Base-by-base conservation (phyloP, 2,329 filamentous ascomycete species). In the Cercospora berteroae region DNA sequence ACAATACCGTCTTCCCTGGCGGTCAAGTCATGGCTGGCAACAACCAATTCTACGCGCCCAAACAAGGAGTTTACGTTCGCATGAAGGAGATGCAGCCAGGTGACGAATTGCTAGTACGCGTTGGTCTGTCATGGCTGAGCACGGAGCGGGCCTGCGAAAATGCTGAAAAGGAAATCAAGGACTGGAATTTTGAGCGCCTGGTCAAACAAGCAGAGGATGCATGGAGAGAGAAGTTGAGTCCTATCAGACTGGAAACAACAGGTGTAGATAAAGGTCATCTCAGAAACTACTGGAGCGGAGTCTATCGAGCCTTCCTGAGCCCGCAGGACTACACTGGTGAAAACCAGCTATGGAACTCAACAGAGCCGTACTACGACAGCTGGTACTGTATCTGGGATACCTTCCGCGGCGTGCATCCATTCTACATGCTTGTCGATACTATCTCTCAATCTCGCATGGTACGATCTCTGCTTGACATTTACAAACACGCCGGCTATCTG, bases 81-180 rank as follows among this genome's bases (percentile, higher is more conserved):
- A 80, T 81, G 66, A 50, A 70, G n/a, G 69, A 70, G 36, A 64
- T 69, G 44, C 64, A 67, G 31, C 50, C 66, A 0, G 20, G 87
- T 0, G 83, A 83, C 42, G 79, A 84, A 1, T 83, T 92, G 18
- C 76, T 85, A 5, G 89, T 84, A 8, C 85, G 90, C 23, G 87
- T 90, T 6, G 89, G 89, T 0, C 79, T 90, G 9, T 92, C 89
- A 68, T 90, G 91, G 76, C 86, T 92, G 70, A 90, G 86, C 74
- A 79, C 81, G 2, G 82, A 84, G 1, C 85, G 88, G 74, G 90
- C 90, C 1, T 93, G 90, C 72, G 75, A 82, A 7, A 90, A 89
- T 74, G 90, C 87, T 0, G 88, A 91, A 75, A 78, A 74, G 0
- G 90, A 93, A 71, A 88, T 92, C 18, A 86, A 89, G 0, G 79